Base-by-base conservation (phyloP, 257 asterid genomes). In the Lycium barbarum region DNA sequence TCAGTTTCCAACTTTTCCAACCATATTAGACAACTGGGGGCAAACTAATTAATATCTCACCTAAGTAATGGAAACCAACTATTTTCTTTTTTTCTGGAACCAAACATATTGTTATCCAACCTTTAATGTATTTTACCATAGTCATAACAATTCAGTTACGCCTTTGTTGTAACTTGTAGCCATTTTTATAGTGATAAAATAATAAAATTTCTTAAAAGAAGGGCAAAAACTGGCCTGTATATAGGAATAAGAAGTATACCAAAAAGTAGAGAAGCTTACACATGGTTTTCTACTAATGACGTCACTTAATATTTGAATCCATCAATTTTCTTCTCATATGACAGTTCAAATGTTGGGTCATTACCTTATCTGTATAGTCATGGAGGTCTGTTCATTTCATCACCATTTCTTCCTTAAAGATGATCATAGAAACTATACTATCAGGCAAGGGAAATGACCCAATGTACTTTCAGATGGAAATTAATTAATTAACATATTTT, bases 401-500 rank as follows among this genome's bases (percentile, higher is more conserved):
- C 38, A 13, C 58, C 3, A 73, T 47, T 73, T 73, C 40, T 35
- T 45, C 80, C 80, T 72, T 47, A 14, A 45, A 20, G 80, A 47
- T 47, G n/a, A 73, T 20, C 80, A 20, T 20, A 11, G 80, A 73
- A 47, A 47, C 36, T 47, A 12, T 73, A 47, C 58, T 72, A n/a
- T 72, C 58, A 72, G 58, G 36, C 80, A 72, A 6, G 59, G 36
- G 57, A 45, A 20, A 47, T 47, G 40, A 73, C 45, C 80, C 59
- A 20, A 47, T 73, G 40, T 73, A 20, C 59, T 73, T 73, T 47
- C n/a, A n/a, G 18, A 73, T 73, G 80, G 57, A 73, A 73, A 47
- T 14, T 20, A 73, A 20, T 73, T 73, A n/a, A 20, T 47, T 73
- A 47, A 45, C 57, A 73, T 73, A 47, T 2, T 73, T 73, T 73